Evolutionary conservation across 257 asterid species (phyloP).

Genomic region (Striga asiatica): DNA sequence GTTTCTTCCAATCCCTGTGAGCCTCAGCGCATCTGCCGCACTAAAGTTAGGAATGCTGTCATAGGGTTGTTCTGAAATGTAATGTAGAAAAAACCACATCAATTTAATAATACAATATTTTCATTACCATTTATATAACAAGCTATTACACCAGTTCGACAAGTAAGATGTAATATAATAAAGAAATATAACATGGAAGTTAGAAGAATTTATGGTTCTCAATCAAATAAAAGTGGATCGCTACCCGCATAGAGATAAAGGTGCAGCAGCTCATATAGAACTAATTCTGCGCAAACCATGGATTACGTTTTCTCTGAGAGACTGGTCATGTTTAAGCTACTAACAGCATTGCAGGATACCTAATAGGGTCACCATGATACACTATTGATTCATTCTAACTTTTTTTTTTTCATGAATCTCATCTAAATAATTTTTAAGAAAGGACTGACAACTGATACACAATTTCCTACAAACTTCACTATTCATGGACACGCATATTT

Average conservation of each 20-base stretch:
- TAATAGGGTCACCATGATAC: too few relatives aligned
- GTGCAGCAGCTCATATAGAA: constrained; percentile 3
- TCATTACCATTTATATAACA: too few relatives aligned
- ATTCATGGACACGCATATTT: too few relatives aligned
- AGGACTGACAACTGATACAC: too few relatives aligned
- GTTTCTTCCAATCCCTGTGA: constrained; percentile 94
- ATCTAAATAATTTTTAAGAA: too few relatives aligned
- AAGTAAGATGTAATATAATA: constrained; percentile 5
- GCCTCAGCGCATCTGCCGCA: constrained; percentile 96
- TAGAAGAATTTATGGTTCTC: constrained; percentile 1
- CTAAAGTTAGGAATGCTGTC: constrained; percentile 99
- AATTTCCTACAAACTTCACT: too few relatives aligned
- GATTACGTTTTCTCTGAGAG: not conserved
- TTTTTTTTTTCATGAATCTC: too few relatives aligned
- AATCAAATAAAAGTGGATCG: constrained; percentile 5
- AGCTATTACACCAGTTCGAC: too few relatives aligned
- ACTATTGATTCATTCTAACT: too few relatives aligned
- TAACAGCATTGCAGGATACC: too few relatives aligned
- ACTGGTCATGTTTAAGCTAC: too few relatives aligned
- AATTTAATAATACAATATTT: too few relatives aligned
- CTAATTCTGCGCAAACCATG: constrained; percentile 1
- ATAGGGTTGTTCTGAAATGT: constrained; percentile 90
- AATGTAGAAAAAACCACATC: constrained; percentile 7
- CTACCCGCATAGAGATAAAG: not conserved
- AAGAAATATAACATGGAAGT: not conserved